Evolutionary conservation across 345 rosid genomes (phyloP), one percentile per base, ranked within the genome.

Genomic region (Populus deltoides): DNA sequence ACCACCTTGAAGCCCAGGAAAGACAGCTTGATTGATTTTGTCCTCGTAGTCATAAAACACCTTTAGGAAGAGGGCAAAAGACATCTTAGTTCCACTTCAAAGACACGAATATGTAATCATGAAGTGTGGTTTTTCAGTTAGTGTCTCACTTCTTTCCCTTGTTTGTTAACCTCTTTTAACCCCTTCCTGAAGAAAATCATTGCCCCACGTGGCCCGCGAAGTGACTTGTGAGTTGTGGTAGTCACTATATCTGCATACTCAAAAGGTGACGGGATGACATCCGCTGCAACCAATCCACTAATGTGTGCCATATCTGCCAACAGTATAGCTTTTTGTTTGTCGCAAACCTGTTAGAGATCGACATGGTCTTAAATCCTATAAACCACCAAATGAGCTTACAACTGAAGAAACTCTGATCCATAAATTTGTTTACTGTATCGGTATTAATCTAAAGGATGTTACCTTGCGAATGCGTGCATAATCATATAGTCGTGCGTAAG

Each of bases 1-100:
- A 17, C 99, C 99, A 72, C 99, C 99, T 90, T 96, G 99, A 82
- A 96, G 99, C 80, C 99, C 99, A 68, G 99, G 99, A 83, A 96
- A 96, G 70, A 96, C 98, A 2, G 99, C 92, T 86, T 96, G 99
- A 72, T 93, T 96, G 78, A 96, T 93, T 85, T 91, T 96, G 87
- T 96, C 99, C 84, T 93, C 98, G 78, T 80, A 96, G 80, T 96
- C 98, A 84, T 96, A 93, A 80, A 92, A 39, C 45, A 93, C 95
- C 99, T 96, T 77, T 70, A 74, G 33, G 36, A 72, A 79, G 66
- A 81, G 29, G 49, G 18, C 77, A 75, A 4, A 76, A 38, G 59
- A 39, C 39, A 61, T 18, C 36, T 79, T 66, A 51, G 74, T 22
- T 78, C 39, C 68, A 80, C 38, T 67, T 53, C 8, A 66, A 80